These are phyloP conservation scores for Astraeus odoratus DNA, from an alignment of 768 basidiomycete species.

Conservation along the genomic window DNA sequence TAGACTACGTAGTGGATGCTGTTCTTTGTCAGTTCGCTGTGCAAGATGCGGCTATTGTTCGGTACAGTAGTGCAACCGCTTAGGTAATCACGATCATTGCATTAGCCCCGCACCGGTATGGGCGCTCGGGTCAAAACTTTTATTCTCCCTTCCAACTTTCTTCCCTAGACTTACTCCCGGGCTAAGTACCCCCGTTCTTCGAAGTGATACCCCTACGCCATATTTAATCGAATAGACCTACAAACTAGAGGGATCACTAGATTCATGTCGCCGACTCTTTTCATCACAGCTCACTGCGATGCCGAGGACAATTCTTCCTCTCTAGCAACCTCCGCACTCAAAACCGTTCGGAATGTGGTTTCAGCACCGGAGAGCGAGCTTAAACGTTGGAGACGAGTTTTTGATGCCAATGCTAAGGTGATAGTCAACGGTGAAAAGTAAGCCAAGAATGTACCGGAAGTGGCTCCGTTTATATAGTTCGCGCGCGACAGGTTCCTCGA, in stretches of 20 bases:
- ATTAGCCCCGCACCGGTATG: conserved; percentile 29
- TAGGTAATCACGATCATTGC: conserved; percentile 20
- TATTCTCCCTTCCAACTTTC: not conserved
- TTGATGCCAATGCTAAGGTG: conserved; percentile 75
- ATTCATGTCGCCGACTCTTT: conserved; percentile 34
- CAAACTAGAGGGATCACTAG: conserved; percentile 3
- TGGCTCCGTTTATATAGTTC: conserved; percentile 4
- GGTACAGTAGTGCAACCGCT: too few relatives aligned
- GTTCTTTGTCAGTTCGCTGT: too few relatives aligned
- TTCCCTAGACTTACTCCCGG: conserved; percentile 7
- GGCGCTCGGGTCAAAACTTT: conserved; percentile 4
- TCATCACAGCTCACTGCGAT: conserved; percentile 53
- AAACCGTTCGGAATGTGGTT: conserved; percentile 61
- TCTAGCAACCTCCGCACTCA: conserved; percentile 47
- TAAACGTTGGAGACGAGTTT: conserved; percentile 82
- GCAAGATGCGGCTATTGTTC: too few relatives aligned
- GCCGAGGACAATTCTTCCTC: conserved; percentile 33
- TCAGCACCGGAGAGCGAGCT: conserved; percentile 75
- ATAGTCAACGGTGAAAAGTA: conserved; percentile 77
- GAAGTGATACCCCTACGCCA: conserved; percentile 31
- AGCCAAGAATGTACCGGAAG: conserved; percentile 26
- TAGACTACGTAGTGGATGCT: too few relatives aligned
- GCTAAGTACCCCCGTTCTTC: conserved; percentile 12
- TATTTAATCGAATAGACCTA: conserved; percentile 23
- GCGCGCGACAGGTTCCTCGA: conserved; percentile 65